A percentile compares a stretch with the other conserved stretches of the same genome.
These are phyloP conservation scores for Sclerotinia borealis DNA, from an alignment of 2,329 filamentous ascomycete species.

Conservation along the genomic window DNA sequence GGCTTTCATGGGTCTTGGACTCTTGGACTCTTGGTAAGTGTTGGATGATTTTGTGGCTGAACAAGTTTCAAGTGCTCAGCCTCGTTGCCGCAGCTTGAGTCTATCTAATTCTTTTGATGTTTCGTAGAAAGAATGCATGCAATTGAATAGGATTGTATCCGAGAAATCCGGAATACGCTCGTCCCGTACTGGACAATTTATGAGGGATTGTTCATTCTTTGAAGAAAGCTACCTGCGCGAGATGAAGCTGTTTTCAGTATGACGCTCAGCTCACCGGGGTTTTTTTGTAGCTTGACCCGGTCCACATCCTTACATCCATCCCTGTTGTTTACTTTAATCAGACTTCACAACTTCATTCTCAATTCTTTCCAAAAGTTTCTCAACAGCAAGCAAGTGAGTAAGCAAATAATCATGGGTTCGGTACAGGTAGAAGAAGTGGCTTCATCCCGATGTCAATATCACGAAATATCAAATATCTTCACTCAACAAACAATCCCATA, in stretches of 20 bases:
- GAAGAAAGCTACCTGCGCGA: not conserved
- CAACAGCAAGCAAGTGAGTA: too few relatives aligned
- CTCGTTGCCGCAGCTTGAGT: slow-evolving; percentile 1
- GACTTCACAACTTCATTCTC: too few relatives aligned
- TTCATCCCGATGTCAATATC: too few relatives aligned
- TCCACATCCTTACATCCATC: not conserved
- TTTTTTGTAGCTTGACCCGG: not conserved
- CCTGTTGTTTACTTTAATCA: slow-evolving; percentile 1
- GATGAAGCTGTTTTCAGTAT: not conserved
- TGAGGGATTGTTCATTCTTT: not conserved
- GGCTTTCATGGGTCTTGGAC: not conserved
- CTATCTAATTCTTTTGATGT: not conserved
- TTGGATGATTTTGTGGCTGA: slow-evolving; percentile 1
- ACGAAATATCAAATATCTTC: too few relatives aligned
- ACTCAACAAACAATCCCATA: too few relatives aligned
- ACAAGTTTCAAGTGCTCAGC: slow-evolving; percentile 8
- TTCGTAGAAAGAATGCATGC: not conserved
- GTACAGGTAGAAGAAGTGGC: too few relatives aligned
- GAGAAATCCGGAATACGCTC: not conserved
- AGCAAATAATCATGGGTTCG: too few relatives aligned
- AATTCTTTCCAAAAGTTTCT: too few relatives aligned
- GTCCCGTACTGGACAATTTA: not conserved
- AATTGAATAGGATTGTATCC: not conserved
- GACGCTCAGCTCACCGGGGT: not conserved
- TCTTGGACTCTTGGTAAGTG: not conserved